Conservation (phyloP, 176 grass and related monocot species). For the Aechmea fasciata region DNA sequence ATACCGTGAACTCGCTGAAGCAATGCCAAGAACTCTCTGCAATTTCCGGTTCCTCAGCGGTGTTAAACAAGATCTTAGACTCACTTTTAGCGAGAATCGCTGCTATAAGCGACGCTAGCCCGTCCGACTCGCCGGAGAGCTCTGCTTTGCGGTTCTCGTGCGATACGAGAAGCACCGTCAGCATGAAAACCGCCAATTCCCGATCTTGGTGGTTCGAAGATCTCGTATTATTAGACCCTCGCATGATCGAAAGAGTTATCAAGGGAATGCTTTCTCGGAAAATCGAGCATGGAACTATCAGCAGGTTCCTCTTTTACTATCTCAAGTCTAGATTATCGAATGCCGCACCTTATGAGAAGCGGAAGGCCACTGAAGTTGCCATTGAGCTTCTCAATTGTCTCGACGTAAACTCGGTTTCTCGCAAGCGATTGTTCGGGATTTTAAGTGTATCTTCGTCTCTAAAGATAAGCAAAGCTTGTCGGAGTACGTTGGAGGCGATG, state of each 20-base stretch:
- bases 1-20: conserved; percentile 46
- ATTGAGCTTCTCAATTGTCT: conserved; percentile 44
- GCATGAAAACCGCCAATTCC: conserved; percentile 30
- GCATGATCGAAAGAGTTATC: conserved; percentile 45
- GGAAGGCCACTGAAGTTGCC: conserved; percentile 32
- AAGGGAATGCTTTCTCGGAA: conserved; percentile 41
- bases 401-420: conserved; percentile 49
- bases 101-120: conserved; percentile 43
- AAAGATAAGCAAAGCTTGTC: conserved; percentile 30
- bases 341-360: conserved; percentile 38
- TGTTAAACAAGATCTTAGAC: conserved; percentile 39
- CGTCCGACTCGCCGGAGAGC: conserved; percentile 80
- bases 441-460: conserved; percentile 49
- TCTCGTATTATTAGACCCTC: conserved; percentile 34
- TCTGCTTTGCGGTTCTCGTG: conserved; percentile 72
- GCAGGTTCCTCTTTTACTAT: conserved; percentile 77
- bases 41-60: conserved; percentile 28
- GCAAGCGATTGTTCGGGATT: conserved; percentile 79
- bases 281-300: conserved; percentile 46
- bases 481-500: conserved; percentile 51
- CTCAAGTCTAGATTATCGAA: conserved; percentile 45
- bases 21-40: conserved; percentile 58
- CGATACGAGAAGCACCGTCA: conserved; percentile 75
- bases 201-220: conserved; percentile 96
- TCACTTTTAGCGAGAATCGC: conserved; percentile 48